Evolutionary conservation across 129 eudicot species (phyloP), one percentile per base, ranked within the genome.

Genomic region (Mikania micrantha): DNA sequence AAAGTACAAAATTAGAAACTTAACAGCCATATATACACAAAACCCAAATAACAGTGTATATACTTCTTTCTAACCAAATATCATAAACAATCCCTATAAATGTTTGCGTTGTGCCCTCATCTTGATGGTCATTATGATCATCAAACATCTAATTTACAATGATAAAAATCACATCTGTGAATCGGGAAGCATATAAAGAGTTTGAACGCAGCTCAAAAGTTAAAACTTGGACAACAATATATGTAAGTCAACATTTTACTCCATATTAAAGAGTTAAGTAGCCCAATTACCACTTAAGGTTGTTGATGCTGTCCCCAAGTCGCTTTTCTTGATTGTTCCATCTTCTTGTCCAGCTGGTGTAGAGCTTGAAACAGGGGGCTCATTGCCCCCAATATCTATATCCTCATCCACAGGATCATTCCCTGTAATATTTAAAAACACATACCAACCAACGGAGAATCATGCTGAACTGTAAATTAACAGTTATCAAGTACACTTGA

Each of bases 371-470:
- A 83, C 87, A 48, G 90, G 90, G 48, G 83, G 86, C 64, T 86
- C 96, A 81, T 85, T 89, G 41, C 85, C 96, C 67, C 90, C 96
- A 39, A 85, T 80, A 77, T 89, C 96, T 52, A 79, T 68, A 71
- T 81, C 90, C 67, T 89, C 93, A 0, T 74, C 84, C 15, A 67
- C 78, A 49, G 74, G 75, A 58, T 79, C 87, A 77, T 76, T 85
- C 25, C 84, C 90, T 88, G 56, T 56, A 63, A 42, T 49, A 40
- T 54, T 41, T 56, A 32, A 62, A 59, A 5, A 60, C 35, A 20
- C 22, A 52, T 35, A 58, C 29, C 42, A 56, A 25, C 48, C 60
- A 64, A 65, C 41, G 9, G 52, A 64, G 7, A 53, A 53, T 49
- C 50, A 74, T n/a, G 28, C 29, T 60, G n/a, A 73, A 62, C 40